Conservation (phyloP, 1,139 yeast genomes). For the Tardiomyces blankii region DNA sequence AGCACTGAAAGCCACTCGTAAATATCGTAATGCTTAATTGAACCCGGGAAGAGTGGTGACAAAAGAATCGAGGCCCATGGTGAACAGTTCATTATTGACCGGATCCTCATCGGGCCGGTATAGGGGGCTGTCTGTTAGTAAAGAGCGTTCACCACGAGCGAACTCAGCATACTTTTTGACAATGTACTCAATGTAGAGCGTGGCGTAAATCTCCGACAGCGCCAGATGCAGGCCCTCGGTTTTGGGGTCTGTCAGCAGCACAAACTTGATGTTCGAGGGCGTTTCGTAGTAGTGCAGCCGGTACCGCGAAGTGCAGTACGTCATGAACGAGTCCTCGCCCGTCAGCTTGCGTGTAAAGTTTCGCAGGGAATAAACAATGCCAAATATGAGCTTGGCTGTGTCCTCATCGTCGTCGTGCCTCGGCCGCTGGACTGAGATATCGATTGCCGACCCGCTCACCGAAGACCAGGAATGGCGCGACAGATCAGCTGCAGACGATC, state of each 20-base stretch:
- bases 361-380: conserved; percentile 72
- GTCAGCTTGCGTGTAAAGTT: conserved; percentile 60
- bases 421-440: conserved; percentile 1
- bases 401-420: conserved; percentile 47
- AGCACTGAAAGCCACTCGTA: too few relatives aligned
- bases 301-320: conserved; percentile 63
- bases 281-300: conserved; percentile 75
- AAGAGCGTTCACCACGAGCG: too few relatives aligned
- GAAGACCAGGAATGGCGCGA: background rate
- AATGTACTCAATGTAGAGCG: conserved; percentile 56
- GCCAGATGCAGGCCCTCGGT: conserved; percentile 51
- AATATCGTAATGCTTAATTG: background rate
- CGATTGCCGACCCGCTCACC: background rate
- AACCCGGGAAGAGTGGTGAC: conserved; percentile 27
- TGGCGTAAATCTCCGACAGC: conserved; percentile 56
- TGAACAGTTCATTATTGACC: conserved; percentile 30
- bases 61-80: conserved; percentile 29
- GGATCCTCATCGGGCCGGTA: conserved; percentile 25
- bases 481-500: background rate
- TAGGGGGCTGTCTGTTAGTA: conserved; percentile 23
- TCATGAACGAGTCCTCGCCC: conserved; percentile 42
- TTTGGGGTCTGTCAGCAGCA: conserved; percentile 57
- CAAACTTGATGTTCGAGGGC: conserved; percentile 66
- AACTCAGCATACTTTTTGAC: conserved; percentile 40
- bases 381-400: conserved; percentile 71